Evolutionary conservation across 495 filamentous ascomycete genomes (phyloP).

Genomic region (Podospora tetraspora): DNA sequence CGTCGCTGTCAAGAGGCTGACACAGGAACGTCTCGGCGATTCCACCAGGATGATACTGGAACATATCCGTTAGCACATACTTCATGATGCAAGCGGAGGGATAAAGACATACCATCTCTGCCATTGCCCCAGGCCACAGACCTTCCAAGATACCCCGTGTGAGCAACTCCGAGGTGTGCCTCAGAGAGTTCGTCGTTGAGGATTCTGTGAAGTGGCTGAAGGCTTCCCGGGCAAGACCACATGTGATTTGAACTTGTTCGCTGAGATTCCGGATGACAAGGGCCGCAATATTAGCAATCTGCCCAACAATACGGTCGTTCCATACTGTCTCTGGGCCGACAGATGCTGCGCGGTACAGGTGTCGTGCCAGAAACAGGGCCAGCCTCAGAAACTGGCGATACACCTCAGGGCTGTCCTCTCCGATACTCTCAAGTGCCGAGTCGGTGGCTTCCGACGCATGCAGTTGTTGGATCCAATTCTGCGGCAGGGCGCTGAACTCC

Average conservation of each 20-base stretch:
- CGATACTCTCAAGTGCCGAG: neutral
- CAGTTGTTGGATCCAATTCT: slow-evolving; percentile 20
- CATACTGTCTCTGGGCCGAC: slow-evolving; percentile 12
- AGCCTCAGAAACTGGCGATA: slow-evolving; percentile 26
- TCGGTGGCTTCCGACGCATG: neutral
- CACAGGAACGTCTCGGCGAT: slow-evolving; percentile 25
- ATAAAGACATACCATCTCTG: slow-evolving; percentile 28
- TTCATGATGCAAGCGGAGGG: neutral
- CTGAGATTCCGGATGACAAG: slow-evolving; percentile 25
- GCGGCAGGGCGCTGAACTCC: slow-evolving; percentile 18
- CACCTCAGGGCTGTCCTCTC: slow-evolving; percentile 21
- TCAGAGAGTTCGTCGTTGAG: neutral
- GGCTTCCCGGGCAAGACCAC: slow-evolving; percentile 26
- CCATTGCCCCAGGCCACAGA: slow-evolving; percentile 36
- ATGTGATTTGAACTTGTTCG: slow-evolving; percentile 25
- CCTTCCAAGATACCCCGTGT: slow-evolving; percentile 43
- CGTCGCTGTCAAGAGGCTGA: slow-evolving; percentile 15
- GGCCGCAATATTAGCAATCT: slow-evolving; percentile 28
- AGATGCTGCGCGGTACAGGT: slow-evolving; percentile 21
- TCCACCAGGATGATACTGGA: slow-evolving; percentile 25
- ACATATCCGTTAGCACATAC: slow-evolving; percentile 10
- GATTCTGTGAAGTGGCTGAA: slow-evolving; percentile 30
- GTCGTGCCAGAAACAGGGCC: slow-evolving; percentile 20
- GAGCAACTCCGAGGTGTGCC: slow-evolving; percentile 18
- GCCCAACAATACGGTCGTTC: slow-evolving; percentile 23